Conservation (phyloP, 805 yeast genomes). For the Nakazawaea ernobii region DNA sequence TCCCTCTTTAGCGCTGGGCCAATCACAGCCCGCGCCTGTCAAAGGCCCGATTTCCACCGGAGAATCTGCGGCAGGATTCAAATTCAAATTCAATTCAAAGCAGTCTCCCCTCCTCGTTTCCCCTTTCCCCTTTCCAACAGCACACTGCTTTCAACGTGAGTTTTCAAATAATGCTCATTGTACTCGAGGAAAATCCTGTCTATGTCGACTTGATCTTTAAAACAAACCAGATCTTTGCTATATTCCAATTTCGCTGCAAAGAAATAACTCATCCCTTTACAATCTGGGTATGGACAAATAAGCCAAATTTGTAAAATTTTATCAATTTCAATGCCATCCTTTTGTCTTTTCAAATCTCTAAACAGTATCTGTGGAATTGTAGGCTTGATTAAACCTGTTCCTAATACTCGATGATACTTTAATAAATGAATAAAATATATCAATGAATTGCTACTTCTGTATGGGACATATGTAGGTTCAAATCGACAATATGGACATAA, state of each 20-base stretch:
- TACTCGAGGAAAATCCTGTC: background rate
- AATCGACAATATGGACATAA: background rate
- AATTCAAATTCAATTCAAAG: no score
- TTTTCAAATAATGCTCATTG: background rate
- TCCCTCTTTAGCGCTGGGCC: no score
- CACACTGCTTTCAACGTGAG: background rate
- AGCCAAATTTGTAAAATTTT: background rate
- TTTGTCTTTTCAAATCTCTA: background rate
- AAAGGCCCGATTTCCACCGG: no score
- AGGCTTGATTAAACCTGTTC: background rate
- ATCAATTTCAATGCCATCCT: background rate
- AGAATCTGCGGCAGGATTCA: no score
- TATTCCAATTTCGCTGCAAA: background rate
- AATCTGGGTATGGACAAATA: background rate
- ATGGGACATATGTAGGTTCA: background rate
- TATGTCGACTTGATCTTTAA: background rate
- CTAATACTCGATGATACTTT: no score
- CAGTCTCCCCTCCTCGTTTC: no score
- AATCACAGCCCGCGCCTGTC: no score
- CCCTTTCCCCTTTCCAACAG: no score
- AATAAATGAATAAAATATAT: no score
- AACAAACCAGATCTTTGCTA: background rate
- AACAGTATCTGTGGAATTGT: background rate
- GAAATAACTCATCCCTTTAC: background rate
- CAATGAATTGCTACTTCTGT: background rate